Evolutionary conservation across 176 grass and related monocot species (phyloP).

Genomic region (Hyparrhenia diplandra): DNA sequence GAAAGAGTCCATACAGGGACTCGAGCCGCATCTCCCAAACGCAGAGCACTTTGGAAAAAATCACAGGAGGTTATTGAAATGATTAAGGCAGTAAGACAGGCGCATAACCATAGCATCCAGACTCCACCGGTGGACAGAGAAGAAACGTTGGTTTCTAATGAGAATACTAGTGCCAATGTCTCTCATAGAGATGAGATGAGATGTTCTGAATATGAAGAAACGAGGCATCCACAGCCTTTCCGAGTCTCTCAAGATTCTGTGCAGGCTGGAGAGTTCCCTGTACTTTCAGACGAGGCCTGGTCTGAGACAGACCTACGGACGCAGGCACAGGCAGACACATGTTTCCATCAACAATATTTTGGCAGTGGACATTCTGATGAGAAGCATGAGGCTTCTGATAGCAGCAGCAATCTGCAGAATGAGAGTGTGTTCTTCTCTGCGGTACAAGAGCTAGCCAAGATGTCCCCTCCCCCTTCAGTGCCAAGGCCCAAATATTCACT

Average conservation of each 20-base stretch:
- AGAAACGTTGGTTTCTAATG: too few species aligned
- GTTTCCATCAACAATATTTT: background rate
- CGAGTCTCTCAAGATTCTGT: background rate
- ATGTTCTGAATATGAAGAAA: background rate
- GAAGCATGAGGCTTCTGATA: background rate
- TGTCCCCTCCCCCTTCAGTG: constrained; percentile 21
- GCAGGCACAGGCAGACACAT: background rate
- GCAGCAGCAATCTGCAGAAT: background rate
- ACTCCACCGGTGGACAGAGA: too few species aligned
- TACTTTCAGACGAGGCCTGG: background rate
- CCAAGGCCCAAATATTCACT: constrained; percentile 34
- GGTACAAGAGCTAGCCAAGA: constrained; percentile 21
- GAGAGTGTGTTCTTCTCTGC: background rate
- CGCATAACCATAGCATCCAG: too few species aligned
- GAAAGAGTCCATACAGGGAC: constrained; percentile 19
- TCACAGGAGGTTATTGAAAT: background rate
- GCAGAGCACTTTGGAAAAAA: background rate
- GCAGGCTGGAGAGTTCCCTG: background rate
- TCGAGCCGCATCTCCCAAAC: background rate
- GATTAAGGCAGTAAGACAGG: background rate
- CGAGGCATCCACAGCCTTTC: background rate
- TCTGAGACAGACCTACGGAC: background rate
- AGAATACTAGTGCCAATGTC: background rate
- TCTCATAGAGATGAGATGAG: background rate
- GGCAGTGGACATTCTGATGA: background rate